These are phyloP conservation scores for Zychaea mexicana DNA, from an alignment of 371 early-diverging fungal genomes.

Conservation along the genomic window DNA sequence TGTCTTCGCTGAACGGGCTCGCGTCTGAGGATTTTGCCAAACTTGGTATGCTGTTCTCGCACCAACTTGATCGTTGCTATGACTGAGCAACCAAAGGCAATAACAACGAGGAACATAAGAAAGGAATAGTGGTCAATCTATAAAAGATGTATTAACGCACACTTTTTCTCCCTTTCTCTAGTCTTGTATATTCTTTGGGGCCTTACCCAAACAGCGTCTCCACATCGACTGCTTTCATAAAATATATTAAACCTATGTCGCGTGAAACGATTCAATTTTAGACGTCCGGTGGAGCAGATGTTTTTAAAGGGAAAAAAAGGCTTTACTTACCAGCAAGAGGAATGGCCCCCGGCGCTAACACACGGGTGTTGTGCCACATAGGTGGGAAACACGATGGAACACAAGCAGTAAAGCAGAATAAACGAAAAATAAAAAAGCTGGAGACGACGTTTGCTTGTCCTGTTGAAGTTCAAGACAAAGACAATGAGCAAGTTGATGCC, in stretches of 20 bases:
- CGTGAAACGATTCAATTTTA: not conserved
- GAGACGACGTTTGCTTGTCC: not conserved
- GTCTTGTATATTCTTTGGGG: not conserved
- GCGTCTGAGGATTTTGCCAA: not conserved
- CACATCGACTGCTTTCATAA: not conserved
- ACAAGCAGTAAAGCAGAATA: not conserved
- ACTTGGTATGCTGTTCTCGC: not conserved
- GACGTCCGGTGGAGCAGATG: not conserved
- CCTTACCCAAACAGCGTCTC: conserved; percentile 1
- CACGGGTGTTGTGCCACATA: not conserved
- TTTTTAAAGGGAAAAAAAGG: too few relatives aligned
- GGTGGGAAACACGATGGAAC: not conserved
- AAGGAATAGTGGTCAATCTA: not conserved
- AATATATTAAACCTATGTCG: not conserved
- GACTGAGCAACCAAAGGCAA: not conserved
- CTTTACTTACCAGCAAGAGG: conserved; percentile 3
- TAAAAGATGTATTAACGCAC: not conserved
- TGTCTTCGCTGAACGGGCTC: not conserved
- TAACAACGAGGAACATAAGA: not conserved
- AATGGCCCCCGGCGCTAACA: not conserved
- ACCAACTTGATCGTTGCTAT: not conserved
- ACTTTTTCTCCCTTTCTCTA: not conserved
- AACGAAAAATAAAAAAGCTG: not conserved
- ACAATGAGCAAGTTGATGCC: not conserved
- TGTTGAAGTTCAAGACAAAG: not conserved